phyloP scores from a whole-genome alignment of 1,284 basidiomycete genomes.

The Termitomyces sp. region DNA sequence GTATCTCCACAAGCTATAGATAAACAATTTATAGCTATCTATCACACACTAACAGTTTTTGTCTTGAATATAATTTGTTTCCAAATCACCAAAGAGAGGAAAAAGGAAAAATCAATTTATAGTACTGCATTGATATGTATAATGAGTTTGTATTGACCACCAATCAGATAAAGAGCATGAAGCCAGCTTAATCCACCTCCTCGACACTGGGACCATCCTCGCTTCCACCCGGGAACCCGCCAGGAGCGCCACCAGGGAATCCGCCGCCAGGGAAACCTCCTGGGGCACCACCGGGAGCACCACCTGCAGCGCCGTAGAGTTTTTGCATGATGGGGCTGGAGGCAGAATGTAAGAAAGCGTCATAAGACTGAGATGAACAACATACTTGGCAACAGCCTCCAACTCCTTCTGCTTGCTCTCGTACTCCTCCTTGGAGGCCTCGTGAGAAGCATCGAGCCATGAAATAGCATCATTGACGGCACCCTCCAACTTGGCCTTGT shows the following conservation, averaged over 20 bases:
- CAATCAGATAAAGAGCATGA: not conserved
- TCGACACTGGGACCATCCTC: conserved; percentile 87
- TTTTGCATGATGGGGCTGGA: conserved; percentile 86
- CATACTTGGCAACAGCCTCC: conserved; percentile 75
- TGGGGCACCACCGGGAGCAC: conserved; percentile 30
- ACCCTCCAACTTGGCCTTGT: conserved; percentile 84
- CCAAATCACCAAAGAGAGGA: too few species aligned
- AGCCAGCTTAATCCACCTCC: conserved; percentile 66
- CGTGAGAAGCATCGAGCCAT: conserved; percentile 88
- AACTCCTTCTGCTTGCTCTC: conserved; percentile 95
- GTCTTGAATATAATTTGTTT: too few species aligned
- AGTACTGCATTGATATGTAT: not conserved
- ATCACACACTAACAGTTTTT: too few species aligned
- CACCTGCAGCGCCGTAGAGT: conserved; percentile 79
- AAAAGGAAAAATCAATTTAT: too few species aligned
- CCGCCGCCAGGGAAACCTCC: conserved; percentile 45
- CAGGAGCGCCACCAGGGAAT: conserved; percentile 47
- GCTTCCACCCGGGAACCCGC: conserved; percentile 46
- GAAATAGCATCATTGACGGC: conserved; percentile 84
- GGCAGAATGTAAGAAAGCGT: conserved; percentile 8
- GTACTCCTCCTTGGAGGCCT: conserved; percentile 96
- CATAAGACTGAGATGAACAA: conserved; percentile 4
- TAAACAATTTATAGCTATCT: too few species aligned
- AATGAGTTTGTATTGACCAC: not conserved
- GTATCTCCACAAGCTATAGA: too few species aligned